A percentile compares a stretch with the other conserved stretches of the same genome.
These are phyloP conservation scores for Willaertia magna DNA, from an alignment of 208 protist genomes.

Conservation along the genomic window DNA sequence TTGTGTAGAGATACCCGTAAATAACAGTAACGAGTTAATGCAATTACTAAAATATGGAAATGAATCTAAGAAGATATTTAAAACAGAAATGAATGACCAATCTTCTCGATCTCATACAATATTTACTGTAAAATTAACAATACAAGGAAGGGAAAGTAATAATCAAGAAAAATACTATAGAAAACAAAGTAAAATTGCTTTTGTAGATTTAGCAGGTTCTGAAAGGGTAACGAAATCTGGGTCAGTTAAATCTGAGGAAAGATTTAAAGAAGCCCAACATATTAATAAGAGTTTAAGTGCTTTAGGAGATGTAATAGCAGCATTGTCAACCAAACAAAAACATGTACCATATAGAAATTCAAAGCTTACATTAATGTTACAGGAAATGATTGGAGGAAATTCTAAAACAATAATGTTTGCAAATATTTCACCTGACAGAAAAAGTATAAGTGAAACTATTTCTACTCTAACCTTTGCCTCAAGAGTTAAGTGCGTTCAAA, in stretches of 20 bases:
- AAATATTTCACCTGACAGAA: background rate
- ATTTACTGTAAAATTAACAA: slow-evolving; percentile 30
- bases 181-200: slow-evolving; percentile 30
- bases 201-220: slow-evolving; percentile 42
- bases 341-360: slow-evolving; percentile 2
- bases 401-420: background rate
- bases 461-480: slow-evolving; percentile 71
- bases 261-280: slow-evolving; percentile 58
- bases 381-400: background rate
- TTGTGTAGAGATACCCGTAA: slow-evolving; percentile 23
- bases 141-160: slow-evolving; percentile 23
- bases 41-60: slow-evolving; percentile 21
- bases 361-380: background rate
- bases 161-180: slow-evolving; percentile 13
- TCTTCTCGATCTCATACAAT: slow-evolving; percentile 42
- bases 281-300: slow-evolving; percentile 69
- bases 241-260: slow-evolving; percentile 36
- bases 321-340: slow-evolving; percentile 36
- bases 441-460: slow-evolving; percentile 47
- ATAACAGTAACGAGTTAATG: slow-evolving; percentile 25
- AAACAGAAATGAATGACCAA: slow-evolving; percentile 25
- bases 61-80: slow-evolving; percentile 24
- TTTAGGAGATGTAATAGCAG: slow-evolving; percentile 57
- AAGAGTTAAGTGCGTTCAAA: slow-evolving; percentile 61
- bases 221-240: slow-evolving; percentile 32